These are phyloP conservation scores for Paramecium bursaria DNA, from an alignment of 73 alveolate species.

Conservation along the genomic window DNA sequence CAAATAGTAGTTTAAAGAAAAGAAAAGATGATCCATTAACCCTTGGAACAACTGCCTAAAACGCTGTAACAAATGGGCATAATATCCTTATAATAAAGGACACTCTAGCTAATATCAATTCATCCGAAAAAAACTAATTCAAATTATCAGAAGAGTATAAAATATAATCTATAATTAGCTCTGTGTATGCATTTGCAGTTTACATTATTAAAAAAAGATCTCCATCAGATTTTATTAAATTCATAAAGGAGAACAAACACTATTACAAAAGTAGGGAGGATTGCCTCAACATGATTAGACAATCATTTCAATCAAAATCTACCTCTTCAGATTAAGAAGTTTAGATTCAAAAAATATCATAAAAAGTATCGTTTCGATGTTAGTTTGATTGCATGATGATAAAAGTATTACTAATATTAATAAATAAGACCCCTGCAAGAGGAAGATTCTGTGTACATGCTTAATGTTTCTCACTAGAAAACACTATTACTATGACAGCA, in stretches of 20 bases:
- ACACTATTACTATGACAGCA: constrained; percentile 60
- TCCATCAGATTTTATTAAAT: background rate
- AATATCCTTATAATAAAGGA: constrained; percentile 8
- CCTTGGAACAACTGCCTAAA: background rate
- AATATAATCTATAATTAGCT: background rate
- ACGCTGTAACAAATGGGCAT: background rate
- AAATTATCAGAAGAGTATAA: constrained; percentile 48
- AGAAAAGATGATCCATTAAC: constrained; percentile 63
- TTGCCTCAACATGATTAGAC: background rate
- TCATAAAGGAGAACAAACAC: background rate
- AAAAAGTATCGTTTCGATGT: constrained; percentile 28
- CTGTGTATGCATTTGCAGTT: constrained; percentile 44
- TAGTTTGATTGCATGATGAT: constrained; percentile 47
- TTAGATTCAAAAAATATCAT: constrained; percentile 30
- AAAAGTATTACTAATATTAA: background rate
- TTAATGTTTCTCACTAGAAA: constrained; percentile 67
- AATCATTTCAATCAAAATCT: constrained; percentile 8
- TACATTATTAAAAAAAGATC: constrained; percentile 27
- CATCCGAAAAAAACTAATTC: background rate
- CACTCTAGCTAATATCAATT: background rate
- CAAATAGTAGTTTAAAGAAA: constrained; percentile 58
- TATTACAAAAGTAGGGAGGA: constrained; percentile 8
- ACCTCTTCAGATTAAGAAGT: constrained; percentile 43
- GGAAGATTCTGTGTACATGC: constrained; percentile 66
- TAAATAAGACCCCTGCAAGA: constrained; percentile 66